These are phyloP conservation scores for Tricholoma bakamatsutake DNA, from an alignment of 768 basidiomycete genomes.

Conservation along the genomic window DNA sequence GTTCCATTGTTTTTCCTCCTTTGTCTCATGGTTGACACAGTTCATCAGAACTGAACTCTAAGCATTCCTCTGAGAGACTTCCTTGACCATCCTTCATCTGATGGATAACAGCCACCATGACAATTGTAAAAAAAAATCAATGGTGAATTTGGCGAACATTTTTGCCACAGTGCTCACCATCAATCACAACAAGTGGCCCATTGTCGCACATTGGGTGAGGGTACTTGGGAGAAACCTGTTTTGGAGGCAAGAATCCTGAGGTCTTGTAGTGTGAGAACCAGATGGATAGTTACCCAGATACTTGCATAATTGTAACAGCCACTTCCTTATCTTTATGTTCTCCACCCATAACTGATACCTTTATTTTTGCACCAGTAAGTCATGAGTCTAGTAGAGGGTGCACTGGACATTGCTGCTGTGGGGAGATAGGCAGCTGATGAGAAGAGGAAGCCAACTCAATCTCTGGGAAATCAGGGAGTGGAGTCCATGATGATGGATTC, in stretches of 20 bases:
- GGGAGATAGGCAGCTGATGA: too few relatives aligned
- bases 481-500: too few relatives aligned
- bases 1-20: not conserved
- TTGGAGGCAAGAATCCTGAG: too few relatives aligned
- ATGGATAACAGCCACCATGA: not conserved
- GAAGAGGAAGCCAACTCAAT: too few relatives aligned
- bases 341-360: not conserved
- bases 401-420: too few relatives aligned
- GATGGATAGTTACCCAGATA: not conserved
- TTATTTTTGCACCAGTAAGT: too few relatives aligned
- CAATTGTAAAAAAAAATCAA: not conserved
- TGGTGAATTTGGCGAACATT: not conserved
- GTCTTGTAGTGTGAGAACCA: too few relatives aligned
- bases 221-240: not conserved
- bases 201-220: not conserved
- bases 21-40: not conserved
- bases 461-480: too few relatives aligned
- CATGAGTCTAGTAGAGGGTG: too few relatives aligned
- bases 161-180: slow-evolving; percentile 1
- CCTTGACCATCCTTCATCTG: not conserved
- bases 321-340: not conserved
- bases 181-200: slow-evolving; percentile 1
- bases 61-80: not conserved
- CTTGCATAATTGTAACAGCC: not conserved
- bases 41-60: not conserved